Base-by-base conservation (phyloP, 208 protist genomes). In the Crithidia brevicula region DNA sequence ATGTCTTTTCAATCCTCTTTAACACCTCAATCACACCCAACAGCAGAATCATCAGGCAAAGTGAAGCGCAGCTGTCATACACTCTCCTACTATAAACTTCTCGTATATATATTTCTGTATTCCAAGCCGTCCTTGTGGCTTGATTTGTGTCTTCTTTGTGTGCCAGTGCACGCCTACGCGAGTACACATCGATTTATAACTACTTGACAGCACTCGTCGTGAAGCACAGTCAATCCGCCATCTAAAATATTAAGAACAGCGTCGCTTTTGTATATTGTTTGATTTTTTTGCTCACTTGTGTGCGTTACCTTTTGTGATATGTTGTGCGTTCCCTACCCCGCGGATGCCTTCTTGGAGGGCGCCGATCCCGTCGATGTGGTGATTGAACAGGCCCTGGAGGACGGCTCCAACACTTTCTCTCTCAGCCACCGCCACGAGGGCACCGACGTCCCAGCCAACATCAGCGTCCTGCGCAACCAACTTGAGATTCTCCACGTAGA, bases 401-500 rank as follows among this genome's bases (percentile, higher is more conserved):
- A 73, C 25, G 74, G 85, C 23, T 45, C 61, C 31, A 82, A 65
- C 33, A 83, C 81, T 11, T 61, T 92, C 61, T 72, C 80, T 57
- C 72, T 89, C 34, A 83, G 76, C 58, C 61, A 75, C 46, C 69
- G 52, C 10, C n/a, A 64, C 54, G 34, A 75, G 6, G 51, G 51
- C n/a, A 15, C 13, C 15, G 69, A 75, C 43, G 61, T 89, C 72
- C 76, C 67, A 60, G 9, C 70, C 67, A 15, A 74, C 53, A 79
- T 93, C 47, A 60, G 20, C 13, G 49, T 53, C 30, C 82, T 91
- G 62, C 84, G 87, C 22, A 49, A 63, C 2, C 85, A 85, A 10
- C 72, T 93, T 28, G 87, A 95, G 82, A 47, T 85, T 20, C 76
- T 96, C 11, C 74, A 88, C 73, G 47, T 96, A 0, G 90, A 96